Conservation (phyloP, 768 basidiomycete species). For the Daedaleopsis nitida region DNA sequence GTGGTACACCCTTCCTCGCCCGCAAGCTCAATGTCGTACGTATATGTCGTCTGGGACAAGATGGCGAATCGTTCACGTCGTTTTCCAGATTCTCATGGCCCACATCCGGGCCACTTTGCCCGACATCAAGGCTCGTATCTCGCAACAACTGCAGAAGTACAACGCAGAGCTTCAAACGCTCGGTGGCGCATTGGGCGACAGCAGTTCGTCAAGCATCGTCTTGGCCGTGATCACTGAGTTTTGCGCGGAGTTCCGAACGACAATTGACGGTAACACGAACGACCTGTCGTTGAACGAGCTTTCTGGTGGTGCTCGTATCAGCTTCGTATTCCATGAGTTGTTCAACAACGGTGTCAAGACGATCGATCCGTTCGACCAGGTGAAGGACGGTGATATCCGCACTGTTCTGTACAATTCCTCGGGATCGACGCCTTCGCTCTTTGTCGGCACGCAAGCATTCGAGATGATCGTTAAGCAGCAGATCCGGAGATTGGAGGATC, state of each 20-base stretch:
- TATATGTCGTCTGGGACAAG: slow-evolving; percentile 8
- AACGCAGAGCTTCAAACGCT: slow-evolving; percentile 80
- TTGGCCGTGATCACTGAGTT: slow-evolving; percentile 99
- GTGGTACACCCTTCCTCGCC: slow-evolving; percentile 96
- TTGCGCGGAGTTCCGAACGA: slow-evolving; percentile 93
- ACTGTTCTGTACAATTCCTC: slow-evolving; percentile 97
- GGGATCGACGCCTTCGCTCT: slow-evolving; percentile 93
- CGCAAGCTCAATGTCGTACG: slow-evolving; percentile 92
- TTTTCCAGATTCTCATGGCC: not conserved
- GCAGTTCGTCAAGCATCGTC: slow-evolving; percentile 87
- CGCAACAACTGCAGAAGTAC: slow-evolving; percentile 88
- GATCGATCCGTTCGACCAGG: slow-evolving; percentile 98
- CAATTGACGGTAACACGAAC: slow-evolving; percentile 97
- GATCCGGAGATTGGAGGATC: slow-evolving; percentile 95
- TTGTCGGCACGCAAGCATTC: slow-evolving; percentile 96
- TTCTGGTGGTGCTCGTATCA: slow-evolving; percentile 98
- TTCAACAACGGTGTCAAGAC: slow-evolving; percentile 95
- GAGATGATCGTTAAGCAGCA: slow-evolving; percentile 99
- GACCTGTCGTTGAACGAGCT: slow-evolving; percentile 95
- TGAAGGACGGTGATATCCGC: slow-evolving; percentile 97
- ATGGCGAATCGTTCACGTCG: not conserved
- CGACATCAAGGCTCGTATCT: slow-evolving; percentile 95
- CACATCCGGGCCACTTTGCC: slow-evolving; percentile 77
- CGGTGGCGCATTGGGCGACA: slow-evolving; percentile 86
- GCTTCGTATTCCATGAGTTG: slow-evolving; percentile 97